A percentile compares a stretch with the other conserved stretches of the same genome.
These are phyloP conservation scores for Magnolia sinica DNA, from an alignment of 164 flowering plant genomes.

Conservation along the genomic window DNA sequence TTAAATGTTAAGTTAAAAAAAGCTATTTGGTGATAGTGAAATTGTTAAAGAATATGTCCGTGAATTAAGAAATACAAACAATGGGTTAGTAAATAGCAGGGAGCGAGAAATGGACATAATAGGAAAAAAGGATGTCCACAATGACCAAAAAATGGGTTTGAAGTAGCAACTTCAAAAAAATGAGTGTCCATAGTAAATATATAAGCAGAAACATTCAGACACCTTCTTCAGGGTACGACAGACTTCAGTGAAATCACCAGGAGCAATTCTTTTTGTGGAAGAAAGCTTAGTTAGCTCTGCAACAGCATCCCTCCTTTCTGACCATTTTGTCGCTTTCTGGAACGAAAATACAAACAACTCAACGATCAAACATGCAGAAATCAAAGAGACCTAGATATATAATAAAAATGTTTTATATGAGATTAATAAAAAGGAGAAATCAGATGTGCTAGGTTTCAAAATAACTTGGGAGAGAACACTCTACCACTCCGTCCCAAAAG, in stretches of 20 bases:
- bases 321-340: slow-evolving; percentile 97
- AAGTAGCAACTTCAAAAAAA: not conserved
- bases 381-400: not conserved
- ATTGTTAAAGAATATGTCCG: too few species aligned
- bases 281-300: slow-evolving; percentile 93
- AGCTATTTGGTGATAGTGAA: too few species aligned
- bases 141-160: not conserved
- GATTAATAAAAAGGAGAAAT: not conserved
- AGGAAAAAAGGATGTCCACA: not conserved
- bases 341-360: slow-evolving; percentile 9
- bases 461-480: slow-evolving; percentile 29
- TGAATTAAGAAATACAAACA: too few species aligned
- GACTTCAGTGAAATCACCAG: slow-evolving; percentile 93
- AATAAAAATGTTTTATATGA: not conserved
- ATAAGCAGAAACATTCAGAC: not conserved
- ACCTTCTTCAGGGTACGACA: slow-evolving; percentile 95
- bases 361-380: not conserved
- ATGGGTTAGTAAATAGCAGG: not conserved
- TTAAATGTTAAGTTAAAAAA: too few species aligned
- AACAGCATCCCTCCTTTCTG: slow-evolving; percentile 94
- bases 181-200: not conserved
- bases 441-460: not conserved
- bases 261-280: slow-evolving; percentile 84
- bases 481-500: slow-evolving; percentile 99
- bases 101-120: not conserved